These are phyloP conservation scores for Sonneratia alba DNA, from an alignment of 345 rosid genomes.

Conservation along the genomic window DNA sequence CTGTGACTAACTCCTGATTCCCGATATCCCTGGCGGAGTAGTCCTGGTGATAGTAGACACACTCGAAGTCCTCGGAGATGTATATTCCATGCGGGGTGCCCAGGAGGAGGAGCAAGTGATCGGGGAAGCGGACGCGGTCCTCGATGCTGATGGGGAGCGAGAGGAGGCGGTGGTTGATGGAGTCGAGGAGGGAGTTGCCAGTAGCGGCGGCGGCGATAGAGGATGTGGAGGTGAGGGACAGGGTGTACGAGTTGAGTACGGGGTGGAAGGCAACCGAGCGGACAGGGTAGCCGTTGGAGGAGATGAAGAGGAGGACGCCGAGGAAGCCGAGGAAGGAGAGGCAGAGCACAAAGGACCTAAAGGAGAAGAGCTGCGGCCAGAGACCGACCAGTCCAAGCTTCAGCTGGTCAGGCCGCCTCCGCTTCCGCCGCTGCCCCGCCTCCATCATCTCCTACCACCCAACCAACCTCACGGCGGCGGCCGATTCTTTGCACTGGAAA, in stretches of 20 bases:
- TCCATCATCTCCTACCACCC: slow-evolving; percentile 27
- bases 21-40: not conserved
- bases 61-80: slow-evolving; percentile 28
- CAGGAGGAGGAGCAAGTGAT: slow-evolving; percentile 57
- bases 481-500: too few species aligned
- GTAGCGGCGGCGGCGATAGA: slow-evolving; percentile 19
- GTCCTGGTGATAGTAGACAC: slow-evolving; percentile 36
- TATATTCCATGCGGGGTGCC: slow-evolving; percentile 10
- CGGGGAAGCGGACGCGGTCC: slow-evolving; percentile 64
- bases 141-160: slow-evolving; percentile 27
- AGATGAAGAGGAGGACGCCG: slow-evolving; percentile 49
- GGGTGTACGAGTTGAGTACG: slow-evolving; percentile 39
- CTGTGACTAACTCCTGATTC: slow-evolving; percentile 11
- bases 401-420: slow-evolving; percentile 40
- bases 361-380: slow-evolving; percentile 29
- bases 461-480: not conserved
- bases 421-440: slow-evolving; percentile 67
- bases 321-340: slow-evolving; percentile 53
- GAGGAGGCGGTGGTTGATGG: slow-evolving; percentile 11
- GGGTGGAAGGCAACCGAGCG: slow-evolving; percentile 43
- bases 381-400: slow-evolving; percentile 12
- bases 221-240: slow-evolving; percentile 38
- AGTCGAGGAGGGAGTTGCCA: slow-evolving; percentile 7
- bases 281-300: slow-evolving; percentile 37
- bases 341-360: slow-evolving; percentile 43